A percentile compares a stretch with the other conserved stretches of the same genome.
phyloP scores from a whole-genome alignment of 148 eudicot genomes.

The Persicaria tinctoria region DNA sequence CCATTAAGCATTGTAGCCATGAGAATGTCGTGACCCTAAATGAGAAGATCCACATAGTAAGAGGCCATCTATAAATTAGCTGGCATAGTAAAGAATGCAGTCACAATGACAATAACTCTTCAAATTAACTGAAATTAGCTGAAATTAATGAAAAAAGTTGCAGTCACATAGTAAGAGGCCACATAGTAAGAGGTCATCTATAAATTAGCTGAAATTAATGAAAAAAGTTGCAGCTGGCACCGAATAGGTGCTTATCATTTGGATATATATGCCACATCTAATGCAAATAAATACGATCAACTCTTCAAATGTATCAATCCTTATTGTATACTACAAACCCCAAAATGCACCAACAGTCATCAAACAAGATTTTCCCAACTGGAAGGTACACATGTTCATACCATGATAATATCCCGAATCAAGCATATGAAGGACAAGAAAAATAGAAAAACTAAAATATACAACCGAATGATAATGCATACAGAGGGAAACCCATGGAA shows the following conservation, averaged over 20 bases:
- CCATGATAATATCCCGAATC: background rate
- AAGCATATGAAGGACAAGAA: background rate
- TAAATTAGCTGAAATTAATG: too few relatives aligned
- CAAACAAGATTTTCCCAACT: background rate
- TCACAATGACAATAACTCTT: too few relatives aligned
- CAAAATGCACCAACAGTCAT: background rate
- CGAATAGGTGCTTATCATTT: too few relatives aligned
- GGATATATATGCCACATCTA: too few relatives aligned
- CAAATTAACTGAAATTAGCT: too few relatives aligned
- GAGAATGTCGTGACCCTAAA: conserved; percentile 97
- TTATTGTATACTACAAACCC: background rate
- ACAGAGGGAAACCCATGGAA: too few relatives aligned
- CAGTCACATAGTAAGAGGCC: too few relatives aligned
- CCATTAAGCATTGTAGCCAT: conserved; percentile 99
- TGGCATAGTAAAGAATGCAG: background rate
- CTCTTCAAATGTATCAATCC: too few relatives aligned
- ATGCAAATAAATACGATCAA: too few relatives aligned
- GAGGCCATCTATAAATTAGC: background rate
- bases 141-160: too few relatives aligned
- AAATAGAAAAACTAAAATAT: background rate
- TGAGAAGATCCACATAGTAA: conserved; percentile 4
- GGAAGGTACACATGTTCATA: background rate
- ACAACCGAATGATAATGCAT: background rate
- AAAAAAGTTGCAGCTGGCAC: too few relatives aligned
- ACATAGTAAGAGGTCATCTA: too few relatives aligned